Evolutionary conservation across 2,329 filamentous ascomycete species (phyloP).

Genomic region (Fusarium palustre): DNA sequence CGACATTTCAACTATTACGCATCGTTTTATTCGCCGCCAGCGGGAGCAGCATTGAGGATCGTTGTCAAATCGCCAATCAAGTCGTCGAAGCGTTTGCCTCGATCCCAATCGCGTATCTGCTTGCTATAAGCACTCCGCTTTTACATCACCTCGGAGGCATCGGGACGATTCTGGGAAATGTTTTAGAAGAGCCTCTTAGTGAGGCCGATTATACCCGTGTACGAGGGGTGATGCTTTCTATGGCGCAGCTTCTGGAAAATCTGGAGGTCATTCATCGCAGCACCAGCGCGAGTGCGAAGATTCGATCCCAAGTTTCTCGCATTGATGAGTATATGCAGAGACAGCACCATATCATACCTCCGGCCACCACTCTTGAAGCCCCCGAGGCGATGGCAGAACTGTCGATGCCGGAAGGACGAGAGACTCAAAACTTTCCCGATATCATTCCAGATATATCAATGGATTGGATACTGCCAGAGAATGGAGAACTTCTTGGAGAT

Average conservation of each 20-base stretch:
- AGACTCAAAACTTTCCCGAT: background rate
- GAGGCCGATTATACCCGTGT: background rate
- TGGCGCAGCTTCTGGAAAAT: background rate
- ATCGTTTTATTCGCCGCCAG: background rate
- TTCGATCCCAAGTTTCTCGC: background rate
- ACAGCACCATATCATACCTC: too few relatives aligned
- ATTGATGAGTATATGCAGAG: background rate
- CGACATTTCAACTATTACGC: background rate
- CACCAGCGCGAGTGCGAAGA: background rate
- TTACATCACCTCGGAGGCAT: background rate
- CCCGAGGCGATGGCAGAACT: background rate
- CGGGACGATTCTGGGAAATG: background rate
- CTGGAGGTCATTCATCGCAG: background rate
- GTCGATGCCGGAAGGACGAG: background rate
- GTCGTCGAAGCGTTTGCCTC: background rate
- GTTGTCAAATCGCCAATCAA: background rate
- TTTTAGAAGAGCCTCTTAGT: background rate
- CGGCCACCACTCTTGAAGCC: too few relatives aligned
- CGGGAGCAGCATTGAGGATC: background rate
- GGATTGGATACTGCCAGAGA: background rate
- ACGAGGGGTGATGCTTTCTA: background rate
- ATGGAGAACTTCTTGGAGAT: background rate
- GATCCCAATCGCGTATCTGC: background rate
- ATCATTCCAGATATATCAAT: background rate
- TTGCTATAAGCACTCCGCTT: background rate